Conservation (phyloP, 441 rosid genomes). For the Euphorbia celastroides region DNA sequence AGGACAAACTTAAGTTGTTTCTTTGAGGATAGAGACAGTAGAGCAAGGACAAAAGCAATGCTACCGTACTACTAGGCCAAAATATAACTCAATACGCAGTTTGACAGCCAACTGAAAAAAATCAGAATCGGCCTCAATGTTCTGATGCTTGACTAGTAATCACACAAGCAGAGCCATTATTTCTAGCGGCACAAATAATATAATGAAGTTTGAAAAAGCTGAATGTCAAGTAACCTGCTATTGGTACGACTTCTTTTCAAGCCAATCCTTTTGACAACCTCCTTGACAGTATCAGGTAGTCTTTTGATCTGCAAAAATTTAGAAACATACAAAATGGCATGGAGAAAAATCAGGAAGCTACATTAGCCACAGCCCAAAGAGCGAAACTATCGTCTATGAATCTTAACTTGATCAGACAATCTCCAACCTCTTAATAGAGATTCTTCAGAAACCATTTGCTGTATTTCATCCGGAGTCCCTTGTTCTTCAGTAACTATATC, state of each 20-base stretch:
- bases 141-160: not conserved
- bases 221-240: conserved; percentile 47
- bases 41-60: not conserved
- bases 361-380: conserved; percentile 10
- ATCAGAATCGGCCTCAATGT: not conserved
- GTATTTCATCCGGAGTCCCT: conserved; percentile 21
- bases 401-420: conserved; percentile 10
- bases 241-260: conserved; percentile 55
- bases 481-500: conserved; percentile 29
- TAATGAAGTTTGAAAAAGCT: not conserved
- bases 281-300: conserved; percentile 32
- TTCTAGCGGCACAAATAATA: not conserved
- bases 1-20: not conserved
- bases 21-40: not conserved
- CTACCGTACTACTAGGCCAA: not conserved
- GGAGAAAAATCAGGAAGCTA: not conserved
- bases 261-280: conserved; percentile 38
- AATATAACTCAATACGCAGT: not conserved
- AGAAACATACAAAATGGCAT: not conserved
- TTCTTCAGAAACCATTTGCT: conserved; percentile 29
- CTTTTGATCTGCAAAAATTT: conserved; percentile 36
- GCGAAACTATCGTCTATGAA: not conserved
- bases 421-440: conserved; percentile 30
- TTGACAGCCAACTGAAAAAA: not conserved
- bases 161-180: not conserved